Base-by-base conservation (phyloP, 129 eudicot species). In the Arctium lappa region DNA sequence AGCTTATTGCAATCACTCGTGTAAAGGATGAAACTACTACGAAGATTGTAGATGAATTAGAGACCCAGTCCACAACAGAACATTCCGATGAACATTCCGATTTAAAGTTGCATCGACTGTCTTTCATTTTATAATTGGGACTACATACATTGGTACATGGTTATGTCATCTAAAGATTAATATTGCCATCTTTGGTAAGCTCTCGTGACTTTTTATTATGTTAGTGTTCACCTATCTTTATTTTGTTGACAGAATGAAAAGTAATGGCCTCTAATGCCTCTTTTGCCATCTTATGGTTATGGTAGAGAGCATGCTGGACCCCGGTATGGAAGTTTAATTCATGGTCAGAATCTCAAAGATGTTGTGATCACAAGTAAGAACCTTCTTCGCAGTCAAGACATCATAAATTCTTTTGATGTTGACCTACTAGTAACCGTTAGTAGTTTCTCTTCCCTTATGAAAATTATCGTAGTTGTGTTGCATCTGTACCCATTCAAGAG, bases 251-350 rank as follows among this genome's bases (percentile, higher is more conserved):
- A 92, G 97, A 91, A 92, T 78, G 94, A 92, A 80, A 90, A 81
- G 77, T 82, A 82, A 30, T 92, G 97, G 97, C 82, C 27, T 22
- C 27, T 22, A 22, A 22, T 22, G 27, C 27, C 27, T 22, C 27
- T 22, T 22, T 22, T 22, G 27, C 27, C 27, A 22, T 22, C 27
- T 22, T 22, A 22, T 22, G 27, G 27, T 22, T 22, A 22, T 22
- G 97, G 97, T 74, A 90, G 97, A 82, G 97, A 92, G 73, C 87
- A 70, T 77, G 89, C 91, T 37, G 97, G 97, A 38, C 91, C 97
- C 38, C 92, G 97, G 4, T 92, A 92, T 82, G 97, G 97, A 77
- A 92, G 97, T 69, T 86, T 92, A 68, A 92, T 92, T 75, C 97
- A 92, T 69, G 97, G 97, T 42, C 97, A 92, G 73, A 92, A 92